These are phyloP conservation scores for Picea abies DNA, from an alignment of 83 land plant species.

Conservation along the genomic window DNA sequence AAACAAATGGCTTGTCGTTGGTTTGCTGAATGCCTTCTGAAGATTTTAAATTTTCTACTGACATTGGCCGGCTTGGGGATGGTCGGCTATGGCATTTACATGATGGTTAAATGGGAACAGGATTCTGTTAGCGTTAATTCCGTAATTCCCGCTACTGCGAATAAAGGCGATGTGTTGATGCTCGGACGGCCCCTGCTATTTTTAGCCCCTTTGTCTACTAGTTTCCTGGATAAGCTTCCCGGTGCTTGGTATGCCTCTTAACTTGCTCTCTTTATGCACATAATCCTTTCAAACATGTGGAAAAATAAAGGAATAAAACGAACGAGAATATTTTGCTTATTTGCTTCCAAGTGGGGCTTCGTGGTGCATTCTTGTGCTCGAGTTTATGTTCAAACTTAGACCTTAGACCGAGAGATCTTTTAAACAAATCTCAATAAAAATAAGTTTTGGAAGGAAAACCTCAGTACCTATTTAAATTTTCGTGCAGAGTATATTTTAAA, in stretches of 20 bases:
- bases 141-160: slow-evolving; percentile 8
- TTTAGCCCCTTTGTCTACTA: slow-evolving; percentile 29
- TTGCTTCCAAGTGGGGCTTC: too few relatives aligned
- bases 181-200: slow-evolving; percentile 64
- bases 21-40: slow-evolving; percentile 82
- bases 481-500: too few relatives aligned
- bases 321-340: too few relatives aligned
- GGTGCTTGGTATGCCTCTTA: slow-evolving; percentile 55
- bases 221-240: slow-evolving; percentile 50
- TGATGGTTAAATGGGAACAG: slow-evolving; percentile 71
- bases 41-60: slow-evolving; percentile 81
- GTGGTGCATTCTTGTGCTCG: too few relatives aligned
- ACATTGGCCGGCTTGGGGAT: slow-evolving; percentile 77
- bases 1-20: slow-evolving; percentile 79
- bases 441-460: too few relatives aligned
- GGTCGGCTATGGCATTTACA: slow-evolving; percentile 89
- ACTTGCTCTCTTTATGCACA: too few relatives aligned
- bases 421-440: too few relatives aligned
- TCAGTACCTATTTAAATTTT: too few relatives aligned
- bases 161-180: slow-evolving; percentile 1
- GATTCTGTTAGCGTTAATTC: not conserved
- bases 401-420: too few relatives aligned
- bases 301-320: too few relatives aligned
- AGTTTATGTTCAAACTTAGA: too few relatives aligned
- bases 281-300: too few relatives aligned